Evolutionary conservation across 2,329 filamentous ascomycete genomes (phyloP).

Genomic region (Fusarium tupiense): DNA sequence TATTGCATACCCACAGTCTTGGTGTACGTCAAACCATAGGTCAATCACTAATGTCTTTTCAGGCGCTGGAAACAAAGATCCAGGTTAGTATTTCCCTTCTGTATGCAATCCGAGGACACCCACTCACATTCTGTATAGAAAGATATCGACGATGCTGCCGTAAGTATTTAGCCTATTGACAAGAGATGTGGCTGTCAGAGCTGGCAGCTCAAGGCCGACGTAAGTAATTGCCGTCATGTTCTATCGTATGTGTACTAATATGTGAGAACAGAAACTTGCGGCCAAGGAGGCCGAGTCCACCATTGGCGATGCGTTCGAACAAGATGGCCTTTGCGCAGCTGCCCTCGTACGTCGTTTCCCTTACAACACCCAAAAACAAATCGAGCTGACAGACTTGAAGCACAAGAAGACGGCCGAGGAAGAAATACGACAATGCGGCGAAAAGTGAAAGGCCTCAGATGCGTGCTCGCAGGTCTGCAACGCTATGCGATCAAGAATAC

Average conservation of each 20-base stretch:
- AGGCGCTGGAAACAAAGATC: accelerated
- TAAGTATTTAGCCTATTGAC: no score
- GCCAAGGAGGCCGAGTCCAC: neutral
- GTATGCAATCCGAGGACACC: neutral
- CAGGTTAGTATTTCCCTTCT: neutral
- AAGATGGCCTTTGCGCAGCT: neutral
- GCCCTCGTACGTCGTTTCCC: neutral
- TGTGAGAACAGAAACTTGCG: neutral
- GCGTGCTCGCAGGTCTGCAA: neutral
- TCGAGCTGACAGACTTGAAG: neutral
- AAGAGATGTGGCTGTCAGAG: neutral
- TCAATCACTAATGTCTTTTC: neutral
- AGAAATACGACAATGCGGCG: neutral
- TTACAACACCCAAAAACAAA: neutral
- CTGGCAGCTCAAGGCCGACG: accelerated
- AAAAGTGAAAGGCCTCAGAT: neutral
- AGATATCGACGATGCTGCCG: accelerated
- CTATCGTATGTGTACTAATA: neutral
- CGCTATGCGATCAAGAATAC: neutral
- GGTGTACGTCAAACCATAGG: neutral
- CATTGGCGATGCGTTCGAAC: neutral
- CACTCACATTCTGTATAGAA: neutral
- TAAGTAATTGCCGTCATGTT: neutral
- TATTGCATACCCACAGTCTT: neutral
- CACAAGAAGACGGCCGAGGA: neutral